A percentile compares a stretch with the other conserved stretches of the same genome.
Evolutionary conservation across 2,329 filamentous ascomycete species (phyloP).

Genomic region (Pseudocercospora eumusae): DNA sequence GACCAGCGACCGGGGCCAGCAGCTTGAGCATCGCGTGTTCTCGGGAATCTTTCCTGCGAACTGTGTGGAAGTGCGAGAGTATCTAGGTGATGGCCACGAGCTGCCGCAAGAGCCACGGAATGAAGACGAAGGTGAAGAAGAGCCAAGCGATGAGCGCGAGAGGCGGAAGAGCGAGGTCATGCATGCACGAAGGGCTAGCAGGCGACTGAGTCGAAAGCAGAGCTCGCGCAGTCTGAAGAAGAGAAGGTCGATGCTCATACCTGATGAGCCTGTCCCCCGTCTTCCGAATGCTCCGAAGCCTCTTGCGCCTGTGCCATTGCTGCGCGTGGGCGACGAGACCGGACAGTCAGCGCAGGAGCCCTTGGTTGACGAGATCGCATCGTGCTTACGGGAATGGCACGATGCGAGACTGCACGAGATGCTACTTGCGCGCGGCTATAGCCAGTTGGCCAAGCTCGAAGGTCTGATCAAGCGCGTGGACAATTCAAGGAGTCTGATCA

Average conservation of each 20-base stretch:
- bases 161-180: slow-evolving; percentile 37
- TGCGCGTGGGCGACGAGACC: slow-evolving; percentile 96
- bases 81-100: slow-evolving; percentile 66
- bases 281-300: slow-evolving; percentile 73
- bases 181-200: slow-evolving; percentile 34
- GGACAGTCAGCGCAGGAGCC: slow-evolving; percentile 86
- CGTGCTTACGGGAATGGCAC: slow-evolving; percentile 96
- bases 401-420: slow-evolving; percentile 94
- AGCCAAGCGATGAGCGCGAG: slow-evolving; percentile 20
- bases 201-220: slow-evolving; percentile 35
- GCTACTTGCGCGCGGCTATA: slow-evolving; percentile 79
- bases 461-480: slow-evolving; percentile 80
- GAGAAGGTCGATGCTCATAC: slow-evolving; percentile 26
- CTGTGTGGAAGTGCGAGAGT: slow-evolving; percentile 92
- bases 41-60: slow-evolving; percentile 96
- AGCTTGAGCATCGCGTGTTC: slow-evolving; percentile 91
- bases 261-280: slow-evolving; percentile 46
- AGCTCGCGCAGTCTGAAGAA: slow-evolving; percentile 30
- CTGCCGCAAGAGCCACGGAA: slow-evolving; percentile 11
- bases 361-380: slow-evolving; percentile 94
- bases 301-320: slow-evolving; percentile 89
- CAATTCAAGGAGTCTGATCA: slow-evolving; percentile 79
- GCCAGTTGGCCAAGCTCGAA: slow-evolving; percentile 76
- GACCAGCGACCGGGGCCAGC: slow-evolving; percentile 87
- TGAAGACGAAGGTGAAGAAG: slow-evolving; percentile 49